Evolutionary conservation across 2,329 filamentous ascomycete species (phyloP), one percentile per base, ranked within the genome.

Genomic region (Alternaria triticina): DNA sequence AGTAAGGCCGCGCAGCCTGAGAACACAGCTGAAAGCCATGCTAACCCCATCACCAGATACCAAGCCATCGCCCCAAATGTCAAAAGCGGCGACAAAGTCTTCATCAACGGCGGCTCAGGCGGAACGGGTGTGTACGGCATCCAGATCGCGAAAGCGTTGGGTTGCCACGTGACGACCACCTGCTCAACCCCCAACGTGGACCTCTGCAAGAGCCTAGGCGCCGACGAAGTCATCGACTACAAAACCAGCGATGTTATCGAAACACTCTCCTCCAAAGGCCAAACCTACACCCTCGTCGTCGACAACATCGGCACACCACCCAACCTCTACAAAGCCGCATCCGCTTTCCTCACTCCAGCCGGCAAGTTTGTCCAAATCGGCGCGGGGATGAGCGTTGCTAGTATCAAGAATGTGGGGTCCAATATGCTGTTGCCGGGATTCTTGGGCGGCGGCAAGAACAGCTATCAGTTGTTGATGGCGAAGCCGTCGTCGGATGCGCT

Each of bases 51-150:
- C 2, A n/a, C 5, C 20, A 63, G 61, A 43, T 63, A 76, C 52
- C 80, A 82, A 65, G 73, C 72, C 22, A 67, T 83, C 23, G 67
- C 69, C 6, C 77, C 78, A 0, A 72, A 80, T 43, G 76, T 78
- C n/a, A 81, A 80, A 61, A 60, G 68, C 6, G 81, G 80, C 7
- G 83, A 86, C 55, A 85, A 83, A 68, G 82, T 91, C 8, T 87
- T 91, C 70, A 85, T 91, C 74, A 90, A 91, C 67, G 89, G 88
- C 12, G 88, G 88, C 0, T 87, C 84, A 6, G 89, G 89, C 10
- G 89, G 89, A 0, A 85, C 83, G 1, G 89, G 89, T 0, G 83
- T 84, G 0, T 89, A 84, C 61, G 85, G 83, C 0, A 87, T 91
- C 57, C 89, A 91, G 72, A 84, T 91, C 47, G 89, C 88, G 9